These are phyloP conservation scores for Diaporthe eres DNA, from an alignment of 2,329 filamentous ascomycete species.

Conservation along the genomic window DNA sequence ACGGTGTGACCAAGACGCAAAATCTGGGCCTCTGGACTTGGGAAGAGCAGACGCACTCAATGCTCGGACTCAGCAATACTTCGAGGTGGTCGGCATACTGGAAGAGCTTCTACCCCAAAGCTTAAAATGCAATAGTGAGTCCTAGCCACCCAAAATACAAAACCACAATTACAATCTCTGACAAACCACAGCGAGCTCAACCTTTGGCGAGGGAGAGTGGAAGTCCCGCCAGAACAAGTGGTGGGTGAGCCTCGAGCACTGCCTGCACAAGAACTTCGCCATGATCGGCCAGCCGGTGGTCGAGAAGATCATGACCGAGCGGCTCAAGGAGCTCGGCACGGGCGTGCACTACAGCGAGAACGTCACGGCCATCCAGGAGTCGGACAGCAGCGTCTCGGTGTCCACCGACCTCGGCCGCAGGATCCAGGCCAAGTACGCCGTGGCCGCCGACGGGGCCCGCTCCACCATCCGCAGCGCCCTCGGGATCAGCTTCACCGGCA, in stretches of 20 bases:
- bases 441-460: conserved; percentile 67
- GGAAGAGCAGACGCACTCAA: conserved; percentile 64
- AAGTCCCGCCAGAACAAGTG: conserved; percentile 62
- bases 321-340: conserved; percentile 47
- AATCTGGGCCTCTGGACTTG: conserved; percentile 55
- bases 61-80: conserved; percentile 63
- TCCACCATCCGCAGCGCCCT: conserved; percentile 60
- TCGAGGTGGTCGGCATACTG: conserved; percentile 60
- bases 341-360: conserved; percentile 56
- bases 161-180: fast-evolving
- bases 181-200: conserved; percentile 51
- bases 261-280: conserved; percentile 62
- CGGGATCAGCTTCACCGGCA: conserved; percentile 58
- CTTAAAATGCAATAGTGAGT: conserved; percentile 63
- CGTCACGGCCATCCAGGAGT: conserved; percentile 51
- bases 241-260: conserved; percentile 62
- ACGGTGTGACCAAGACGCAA: conserved; percentile 51
- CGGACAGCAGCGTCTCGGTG: conserved; percentile 45
- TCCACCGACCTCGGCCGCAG: conserved; percentile 51
- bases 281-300: conserved; percentile 65
- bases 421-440: conserved; percentile 57
- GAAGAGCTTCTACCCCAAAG: conserved; percentile 58
- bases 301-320: conserved; percentile 55
- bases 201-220: conserved; percentile 61
- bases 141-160: no score